phyloP scores from a whole-genome alignment of 495 filamentous ascomycete genomes.

The Aspergillus carlsbadensis region DNA sequence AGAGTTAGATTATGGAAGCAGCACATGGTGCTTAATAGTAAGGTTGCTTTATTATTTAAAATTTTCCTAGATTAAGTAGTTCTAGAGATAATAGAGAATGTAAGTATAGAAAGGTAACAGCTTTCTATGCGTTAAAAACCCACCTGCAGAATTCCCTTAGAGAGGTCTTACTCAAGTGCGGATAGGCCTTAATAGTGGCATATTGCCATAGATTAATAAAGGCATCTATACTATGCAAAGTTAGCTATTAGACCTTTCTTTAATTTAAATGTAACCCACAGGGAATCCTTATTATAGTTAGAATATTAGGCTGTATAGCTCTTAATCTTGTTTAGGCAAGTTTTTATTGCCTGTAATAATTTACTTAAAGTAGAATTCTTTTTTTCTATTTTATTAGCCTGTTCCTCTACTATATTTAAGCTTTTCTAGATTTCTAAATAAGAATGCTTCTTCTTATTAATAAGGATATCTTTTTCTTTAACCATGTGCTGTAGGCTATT shows the following conservation, averaged over 20 bases:
- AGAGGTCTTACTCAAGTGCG: constrained; percentile 17
- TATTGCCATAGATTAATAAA: constrained; percentile 18
- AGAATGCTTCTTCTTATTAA: constrained; percentile 15
- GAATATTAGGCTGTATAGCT: constrained; percentile 11
- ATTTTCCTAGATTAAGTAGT: neutral
- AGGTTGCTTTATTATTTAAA: constrained; percentile 1
- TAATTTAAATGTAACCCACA: constrained; percentile 13
- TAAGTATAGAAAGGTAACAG: neutral
- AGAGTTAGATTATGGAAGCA: constrained; percentile 21
- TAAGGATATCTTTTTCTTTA: constrained; percentile 16
- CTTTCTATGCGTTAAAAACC: neutral
- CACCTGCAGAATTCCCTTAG: constrained; percentile 16
- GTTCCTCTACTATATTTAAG: neutral
- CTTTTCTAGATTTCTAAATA: constrained; percentile 1
- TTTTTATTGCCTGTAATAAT: constrained; percentile 11
- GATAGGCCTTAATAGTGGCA: constrained; percentile 14
- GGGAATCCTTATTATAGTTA: constrained; percentile 8
- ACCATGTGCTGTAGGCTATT: constrained; percentile 13
- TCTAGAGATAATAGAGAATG: neutral
- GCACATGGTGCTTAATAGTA: constrained; percentile 1
- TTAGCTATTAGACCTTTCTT: neutral
- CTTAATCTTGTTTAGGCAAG: constrained; percentile 9
- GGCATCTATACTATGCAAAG: constrained; percentile 11
- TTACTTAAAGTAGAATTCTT: constrained; percentile 2
- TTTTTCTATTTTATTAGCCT: neutral